Base-by-base conservation (phyloP, 768 basidiomycete species). In the Phaeotremella fagi region DNA sequence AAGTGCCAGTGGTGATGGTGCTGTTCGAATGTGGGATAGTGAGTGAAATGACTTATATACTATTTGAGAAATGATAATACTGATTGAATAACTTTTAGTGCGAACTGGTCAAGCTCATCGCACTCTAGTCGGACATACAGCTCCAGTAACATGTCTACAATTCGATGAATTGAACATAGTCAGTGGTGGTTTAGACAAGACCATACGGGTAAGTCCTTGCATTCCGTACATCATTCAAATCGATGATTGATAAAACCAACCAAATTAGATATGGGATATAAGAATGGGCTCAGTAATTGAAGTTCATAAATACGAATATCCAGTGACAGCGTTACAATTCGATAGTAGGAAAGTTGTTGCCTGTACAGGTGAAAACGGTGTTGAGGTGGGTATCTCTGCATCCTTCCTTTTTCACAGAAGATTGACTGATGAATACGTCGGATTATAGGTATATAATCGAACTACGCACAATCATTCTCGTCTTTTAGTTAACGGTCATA, bases 11-110 rank as follows among this genome's bases (percentile, higher is more conserved):
- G 92, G 90, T 0, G 95, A 99, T 72, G 91, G 94, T 31, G 94
- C 87, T 2, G 92, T 98, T 26, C 78, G 95, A 60, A 97, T 99
- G 92, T 99, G 95, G 95, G 95, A 99, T 70, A 97, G 91, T 94
- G 70, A 81, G 90, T 83, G n/a, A n/a, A n/a, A n/a, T n/a, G n/a
- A n/a, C 22, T 25, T 11, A 5, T 16, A 22, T 23, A 36, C 22
- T 18, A 22, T 18, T 25, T 24, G 20, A 7, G 29, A 2, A 31
- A 11, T 9, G 26, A 37, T 6, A 38, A 28, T 18, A 35, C 20
- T 27, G 35, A 27, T 16, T 12, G 33, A 49, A 45, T 59, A 43
- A 50, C 25, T 38, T 43, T 0, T 62, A 94, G 91, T 97, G 91
- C 86, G 95, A 41, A 99, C 94, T 26, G 95, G 95, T 4, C 94